Conservation (phyloP, 2,329 filamentous ascomycete species). For the Aspergillus bombycis region DNA sequence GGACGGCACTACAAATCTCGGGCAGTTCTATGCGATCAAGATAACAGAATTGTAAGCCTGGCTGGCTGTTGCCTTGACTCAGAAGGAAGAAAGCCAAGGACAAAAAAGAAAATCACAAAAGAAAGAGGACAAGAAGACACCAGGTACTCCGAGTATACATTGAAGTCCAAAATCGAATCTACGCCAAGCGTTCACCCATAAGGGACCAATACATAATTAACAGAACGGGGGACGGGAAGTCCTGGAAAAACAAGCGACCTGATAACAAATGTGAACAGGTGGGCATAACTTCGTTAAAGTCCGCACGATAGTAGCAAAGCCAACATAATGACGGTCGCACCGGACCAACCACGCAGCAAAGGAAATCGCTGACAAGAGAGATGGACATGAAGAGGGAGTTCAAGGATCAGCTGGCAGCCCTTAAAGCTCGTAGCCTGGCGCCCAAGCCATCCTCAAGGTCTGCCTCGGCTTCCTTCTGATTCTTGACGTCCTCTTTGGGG, state of each 20-base stretch:
- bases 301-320: not conserved
- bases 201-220: not conserved
- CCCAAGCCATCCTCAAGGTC: slow-evolving; percentile 47
- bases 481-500: slow-evolving; percentile 46
- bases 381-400: not conserved
- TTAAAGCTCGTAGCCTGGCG: slow-evolving; percentile 43
- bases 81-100: not conserved
- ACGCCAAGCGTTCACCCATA: not conserved
- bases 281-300: slow-evolving; percentile 20
- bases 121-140: not conserved
- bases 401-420: slow-evolving; percentile 37
- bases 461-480: slow-evolving; percentile 40
- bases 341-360: not conserved
- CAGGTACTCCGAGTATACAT: not conserved
- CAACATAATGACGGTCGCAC: not conserved
- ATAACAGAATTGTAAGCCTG: not conserved
- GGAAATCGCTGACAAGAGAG: not conserved
- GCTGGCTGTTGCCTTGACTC: not conserved
- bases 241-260: not conserved
- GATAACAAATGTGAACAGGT: not conserved
- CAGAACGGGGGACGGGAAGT: not conserved
- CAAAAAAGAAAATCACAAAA: not conserved
- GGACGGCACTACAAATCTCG: not conserved
- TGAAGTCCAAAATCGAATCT: not conserved
- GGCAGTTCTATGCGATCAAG: not conserved